Evolutionary conservation across 768 basidiomycete genomes (phyloP).

Genomic region (Russula sp.): DNA sequence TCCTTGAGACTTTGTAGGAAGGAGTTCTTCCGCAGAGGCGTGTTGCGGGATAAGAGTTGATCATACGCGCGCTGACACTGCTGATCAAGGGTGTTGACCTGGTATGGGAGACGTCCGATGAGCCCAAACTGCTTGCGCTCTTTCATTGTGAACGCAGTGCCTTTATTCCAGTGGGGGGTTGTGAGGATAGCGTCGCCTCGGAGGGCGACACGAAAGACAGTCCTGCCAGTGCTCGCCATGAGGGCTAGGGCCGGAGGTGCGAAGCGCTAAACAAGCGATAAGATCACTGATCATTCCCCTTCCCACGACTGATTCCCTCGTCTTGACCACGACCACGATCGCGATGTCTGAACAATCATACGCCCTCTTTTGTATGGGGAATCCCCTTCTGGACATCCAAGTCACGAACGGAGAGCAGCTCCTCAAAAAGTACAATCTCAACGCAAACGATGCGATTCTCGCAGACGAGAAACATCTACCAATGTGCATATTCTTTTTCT

Average conservation of each 20-base stretch:
- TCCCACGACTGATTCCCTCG: neutral
- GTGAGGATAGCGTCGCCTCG: slow-evolving; percentile 57
- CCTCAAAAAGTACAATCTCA: slow-evolving; percentile 83
- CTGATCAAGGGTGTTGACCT: slow-evolving; percentile 53
- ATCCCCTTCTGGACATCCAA: slow-evolving; percentile 95
- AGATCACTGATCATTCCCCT: neutral
- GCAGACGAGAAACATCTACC: slow-evolving; percentile 81
- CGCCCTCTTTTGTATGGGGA: slow-evolving; percentile 84
- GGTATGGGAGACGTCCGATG: slow-evolving; percentile 29
- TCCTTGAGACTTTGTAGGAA: slow-evolving; percentile 71
- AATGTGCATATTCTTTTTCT: slow-evolving; percentile 47
- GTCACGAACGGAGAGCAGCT: slow-evolving; percentile 79
- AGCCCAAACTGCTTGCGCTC: slow-evolving; percentile 70
- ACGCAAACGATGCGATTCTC: slow-evolving; percentile 93
- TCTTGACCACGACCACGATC: neutral
- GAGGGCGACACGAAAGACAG: slow-evolving; percentile 39
- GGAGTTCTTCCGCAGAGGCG: slow-evolving; percentile 55
- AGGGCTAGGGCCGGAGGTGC: no score
- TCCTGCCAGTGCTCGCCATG: neutral
- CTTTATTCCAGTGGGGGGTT: slow-evolving; percentile 69
- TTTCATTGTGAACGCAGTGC: slow-evolving; percentile 60
- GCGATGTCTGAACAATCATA: slow-evolving; percentile 42
- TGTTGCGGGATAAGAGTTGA: slow-evolving; percentile 39
- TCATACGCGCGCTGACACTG: slow-evolving; percentile 70
- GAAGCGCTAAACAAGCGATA: neutral